Evolutionary conservation across 805 yeast genomes (phyloP).

Genomic region (Candida golubevii): DNA sequence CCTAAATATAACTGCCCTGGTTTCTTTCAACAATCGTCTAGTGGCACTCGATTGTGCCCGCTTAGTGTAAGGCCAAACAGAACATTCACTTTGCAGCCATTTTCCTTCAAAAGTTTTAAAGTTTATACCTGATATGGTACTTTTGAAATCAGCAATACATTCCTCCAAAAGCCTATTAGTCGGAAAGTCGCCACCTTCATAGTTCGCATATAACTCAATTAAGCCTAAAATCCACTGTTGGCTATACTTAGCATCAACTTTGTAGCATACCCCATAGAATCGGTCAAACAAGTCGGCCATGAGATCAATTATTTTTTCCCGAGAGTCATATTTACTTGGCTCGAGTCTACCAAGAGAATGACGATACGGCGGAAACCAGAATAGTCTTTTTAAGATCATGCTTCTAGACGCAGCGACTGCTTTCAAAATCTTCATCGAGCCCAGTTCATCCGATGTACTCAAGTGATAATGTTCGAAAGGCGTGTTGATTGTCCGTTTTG

Average conservation of each 20-base stretch:
- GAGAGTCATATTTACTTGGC: constrained; percentile 1
- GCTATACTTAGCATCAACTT: constrained; percentile 11
- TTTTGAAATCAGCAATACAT: constrained; percentile 4
- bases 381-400: constrained; percentile 8
- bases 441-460: neutral
- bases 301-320: constrained; percentile 2
- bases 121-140: neutral
- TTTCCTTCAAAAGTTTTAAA: constrained; percentile 2
- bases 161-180: constrained; percentile 6
- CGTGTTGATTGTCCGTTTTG: constrained; percentile 5
- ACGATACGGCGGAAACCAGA: constrained; percentile 10
- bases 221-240: constrained; percentile 9
- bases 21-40: neutral
- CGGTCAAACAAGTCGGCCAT: constrained; percentile 14
- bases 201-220: constrained; percentile 4
- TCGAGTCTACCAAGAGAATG: constrained; percentile 6
- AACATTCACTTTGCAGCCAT: neutral
- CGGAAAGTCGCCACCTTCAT: constrained; percentile 1
- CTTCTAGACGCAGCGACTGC: constrained; percentile 14
- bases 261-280: constrained; percentile 13
- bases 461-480: constrained; percentile 9
- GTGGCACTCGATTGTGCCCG: neutral
- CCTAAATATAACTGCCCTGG: neutral
- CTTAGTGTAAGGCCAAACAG: neutral
- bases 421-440: constrained; percentile 8